Base-by-base conservation (phyloP, 257 asterid species). In the Solanum clarkiae region DNA sequence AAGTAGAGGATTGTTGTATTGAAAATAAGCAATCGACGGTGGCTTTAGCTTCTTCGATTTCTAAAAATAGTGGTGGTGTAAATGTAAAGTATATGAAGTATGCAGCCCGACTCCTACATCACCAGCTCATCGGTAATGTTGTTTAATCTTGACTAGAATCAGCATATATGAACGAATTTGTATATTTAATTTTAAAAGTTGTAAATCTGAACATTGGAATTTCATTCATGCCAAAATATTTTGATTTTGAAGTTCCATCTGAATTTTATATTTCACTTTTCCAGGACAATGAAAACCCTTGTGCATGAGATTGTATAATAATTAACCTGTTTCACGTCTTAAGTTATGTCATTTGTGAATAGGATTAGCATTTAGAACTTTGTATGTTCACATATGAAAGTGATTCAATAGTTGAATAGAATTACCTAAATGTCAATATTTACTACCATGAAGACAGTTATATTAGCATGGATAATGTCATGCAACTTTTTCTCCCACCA, bases 11-110 rank as follows among this genome's bases (percentile, higher is more conserved):
- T n/a, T 85, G 65, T 84, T 92, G 89, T 87, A 85, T 84, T 47
- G 96, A 90, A 92, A 92, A 91, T 86, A 96, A 90, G 94, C 96
- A 93, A 86, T 88, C 91, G 5, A 88, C 88, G 40, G 95, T 93
- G 87, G 93, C 91, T 80, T 94, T 96, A 8, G 90, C 95, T 93
- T 95, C 98, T 36, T 93, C 98, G 49, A 91, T 92, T 91, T 96
- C 98, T 40, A 97, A 95, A 87, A 91, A 91, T 87, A 92, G 97
- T 87, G 93, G 95, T 85, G 87, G 92, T 86, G 65, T 88, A 85
- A 89, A 87, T 17, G 29, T 91, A 12, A 94, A 91, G 88, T 92
- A 5, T 96, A 93, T 0, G 90, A 91, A 70, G 89, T 84, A 86
- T 88, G 93, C 86, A 96, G 98, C 92, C 97, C 98, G 3, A 66